These are phyloP conservation scores for Carex parvula DNA, from an alignment of 176 grass and related monocot species.

Conservation along the genomic window DNA sequence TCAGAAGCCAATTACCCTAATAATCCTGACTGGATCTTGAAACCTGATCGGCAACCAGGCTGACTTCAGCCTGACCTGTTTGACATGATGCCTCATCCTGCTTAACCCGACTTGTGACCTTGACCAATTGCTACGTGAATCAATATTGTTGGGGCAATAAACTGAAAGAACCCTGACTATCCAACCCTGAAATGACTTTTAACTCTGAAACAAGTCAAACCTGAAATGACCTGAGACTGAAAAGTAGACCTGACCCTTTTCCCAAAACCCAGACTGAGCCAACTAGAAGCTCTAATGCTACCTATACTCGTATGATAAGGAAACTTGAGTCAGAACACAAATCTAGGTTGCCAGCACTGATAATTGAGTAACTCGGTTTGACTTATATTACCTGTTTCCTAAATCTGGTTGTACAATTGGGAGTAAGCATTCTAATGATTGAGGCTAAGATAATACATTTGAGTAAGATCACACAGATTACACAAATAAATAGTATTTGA, in stretches of 20 bases:
- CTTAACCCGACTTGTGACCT: neutral
- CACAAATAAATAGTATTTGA: neutral
- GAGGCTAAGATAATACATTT: neutral
- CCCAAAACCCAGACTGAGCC: neutral
- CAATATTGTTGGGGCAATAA: neutral
- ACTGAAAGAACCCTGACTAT: neutral
- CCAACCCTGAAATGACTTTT: neutral
- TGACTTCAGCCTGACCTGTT: neutral
- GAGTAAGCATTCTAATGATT: neutral
- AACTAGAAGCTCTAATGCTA: neutral
- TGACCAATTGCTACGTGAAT: neutral
- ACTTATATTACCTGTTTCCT: neutral
- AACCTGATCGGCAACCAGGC: neutral
- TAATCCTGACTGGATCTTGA: neutral
- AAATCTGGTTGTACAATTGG: neutral
- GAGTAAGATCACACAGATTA: neutral
- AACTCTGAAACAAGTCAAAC: neutral
- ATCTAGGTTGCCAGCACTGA: neutral
- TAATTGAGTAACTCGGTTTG: neutral
- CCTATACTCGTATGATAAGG: neutral
- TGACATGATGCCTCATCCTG: neutral
- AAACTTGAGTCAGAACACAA: neutral
- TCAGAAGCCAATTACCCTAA: neutral
- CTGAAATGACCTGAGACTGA: neutral
- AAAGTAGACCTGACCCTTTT: neutral